phyloP scores from a whole-genome alignment of 352 stramenopile species.

The Blastocystis sp. region DNA sequence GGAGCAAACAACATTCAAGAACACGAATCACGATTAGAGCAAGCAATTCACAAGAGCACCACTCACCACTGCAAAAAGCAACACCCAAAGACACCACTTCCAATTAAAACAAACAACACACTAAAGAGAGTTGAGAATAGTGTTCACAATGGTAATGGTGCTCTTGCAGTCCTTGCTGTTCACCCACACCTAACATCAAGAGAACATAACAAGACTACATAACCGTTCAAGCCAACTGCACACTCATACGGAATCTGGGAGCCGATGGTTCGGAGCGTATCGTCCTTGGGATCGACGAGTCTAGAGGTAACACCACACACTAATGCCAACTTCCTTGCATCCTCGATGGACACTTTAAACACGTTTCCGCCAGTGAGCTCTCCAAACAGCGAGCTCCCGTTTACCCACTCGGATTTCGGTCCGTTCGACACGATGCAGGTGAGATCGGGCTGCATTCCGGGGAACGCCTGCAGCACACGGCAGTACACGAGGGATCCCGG shows the following conservation, averaged over 20 bases:
- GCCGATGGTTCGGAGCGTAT: slow-evolving; percentile 50
- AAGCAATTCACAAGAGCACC: no score
- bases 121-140: slow-evolving; percentile 67
- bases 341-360: slow-evolving; percentile 38
- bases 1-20: no score
- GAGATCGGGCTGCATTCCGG: slow-evolving; percentile 63
- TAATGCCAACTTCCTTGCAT: slow-evolving; percentile 24
- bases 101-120: background rate
- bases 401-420: slow-evolving; percentile 55
- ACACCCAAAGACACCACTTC: no score
- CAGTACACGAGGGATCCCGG: slow-evolving; percentile 58
- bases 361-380: slow-evolving; percentile 58
- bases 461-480: slow-evolving; percentile 51
- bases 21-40: no score
- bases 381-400: slow-evolving; percentile 57
- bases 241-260: slow-evolving; percentile 67
- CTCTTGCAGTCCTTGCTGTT: slow-evolving; percentile 55
- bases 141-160: slow-evolving; percentile 57
- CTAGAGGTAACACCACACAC: slow-evolving; percentile 4
- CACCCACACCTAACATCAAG: slow-evolving; percentile 54
- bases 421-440: slow-evolving; percentile 59
- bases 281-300: slow-evolving; percentile 1
- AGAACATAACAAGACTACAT: background rate
- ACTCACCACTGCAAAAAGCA: no score
- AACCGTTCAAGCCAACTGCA: slow-evolving; percentile 67